Evolutionary conservation across 768 basidiomycete species (phyloP).

Genomic region (Phanerochaete sordida): DNA sequence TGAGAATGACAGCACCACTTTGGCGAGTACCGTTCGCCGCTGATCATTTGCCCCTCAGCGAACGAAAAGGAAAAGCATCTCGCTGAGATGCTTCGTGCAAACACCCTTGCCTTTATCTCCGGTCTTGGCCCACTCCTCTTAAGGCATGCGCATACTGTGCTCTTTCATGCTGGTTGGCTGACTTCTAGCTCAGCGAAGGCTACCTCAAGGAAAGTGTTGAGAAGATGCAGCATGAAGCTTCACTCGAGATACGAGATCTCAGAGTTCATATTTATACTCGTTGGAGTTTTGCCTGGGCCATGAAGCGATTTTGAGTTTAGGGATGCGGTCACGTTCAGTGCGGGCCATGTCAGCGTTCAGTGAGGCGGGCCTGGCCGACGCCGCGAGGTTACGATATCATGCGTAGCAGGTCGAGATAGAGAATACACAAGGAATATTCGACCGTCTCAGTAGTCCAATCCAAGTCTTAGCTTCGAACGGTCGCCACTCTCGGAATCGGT

Average conservation of each 20-base stretch:
- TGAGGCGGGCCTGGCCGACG: too few relatives aligned
- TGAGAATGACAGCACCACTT: slow-evolving; percentile 10
- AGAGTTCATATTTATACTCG: slow-evolving; percentile 25
- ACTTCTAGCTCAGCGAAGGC: slow-evolving; percentile 20
- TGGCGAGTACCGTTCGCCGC: not conserved
- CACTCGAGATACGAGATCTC: slow-evolving; percentile 23
- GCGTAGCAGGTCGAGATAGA: too few relatives aligned
- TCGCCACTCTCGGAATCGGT: too few relatives aligned
- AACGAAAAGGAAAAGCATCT: slow-evolving; percentile 22
- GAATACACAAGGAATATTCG: too few relatives aligned
- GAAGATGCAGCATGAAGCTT: slow-evolving; percentile 24
- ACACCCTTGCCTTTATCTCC: slow-evolving; percentile 24
- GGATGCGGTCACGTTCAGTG: too few relatives aligned
- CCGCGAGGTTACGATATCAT: too few relatives aligned
- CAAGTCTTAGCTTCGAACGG: too few relatives aligned
- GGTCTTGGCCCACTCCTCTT: slow-evolving; percentile 26
- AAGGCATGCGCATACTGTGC: slow-evolving; percentile 15
- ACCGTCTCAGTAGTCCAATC: too few relatives aligned
- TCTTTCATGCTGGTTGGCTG: not conserved
- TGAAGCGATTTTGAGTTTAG: slow-evolving; percentile 21
- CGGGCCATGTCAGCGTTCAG: too few relatives aligned
- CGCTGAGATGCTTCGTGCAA: slow-evolving; percentile 27
- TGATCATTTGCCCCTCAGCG: slow-evolving; percentile 10
- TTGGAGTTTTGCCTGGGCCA: slow-evolving; percentile 32
- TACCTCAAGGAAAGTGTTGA: slow-evolving; percentile 28